phyloP scores from a whole-genome alignment of 208 protist genomes.

The Borovskyia barvae region DNA sequence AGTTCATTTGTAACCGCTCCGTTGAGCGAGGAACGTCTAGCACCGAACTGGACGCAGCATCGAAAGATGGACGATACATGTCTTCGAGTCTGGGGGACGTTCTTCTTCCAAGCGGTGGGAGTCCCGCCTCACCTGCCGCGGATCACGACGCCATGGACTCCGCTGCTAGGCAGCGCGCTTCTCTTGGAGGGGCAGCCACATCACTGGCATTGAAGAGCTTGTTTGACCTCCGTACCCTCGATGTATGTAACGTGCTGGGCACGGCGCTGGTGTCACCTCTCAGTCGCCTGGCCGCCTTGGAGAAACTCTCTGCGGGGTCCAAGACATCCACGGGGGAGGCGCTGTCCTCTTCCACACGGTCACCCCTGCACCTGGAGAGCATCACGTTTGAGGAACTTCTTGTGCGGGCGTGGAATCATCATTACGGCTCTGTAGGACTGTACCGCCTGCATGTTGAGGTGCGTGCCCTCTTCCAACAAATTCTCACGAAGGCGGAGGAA shows the following conservation, averaged over 20 bases:
- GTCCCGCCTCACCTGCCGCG: background rate
- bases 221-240: conserved; percentile 1
- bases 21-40: too few species aligned
- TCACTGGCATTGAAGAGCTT: conserved; percentile 23
- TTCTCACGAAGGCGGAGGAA: background rate
- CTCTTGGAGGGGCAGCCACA: conserved; percentile 17
- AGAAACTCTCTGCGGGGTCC: conserved; percentile 7
- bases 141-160: background rate
- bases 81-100: too few species aligned
- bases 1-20: conserved; percentile 22
- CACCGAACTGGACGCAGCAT: background rate
- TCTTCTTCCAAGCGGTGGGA: background rate
- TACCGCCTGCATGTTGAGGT: conserved; percentile 58
- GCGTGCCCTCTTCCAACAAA: conserved; percentile 39
- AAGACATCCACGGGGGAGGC: background rate
- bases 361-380: conserved; percentile 11
- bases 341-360: background rate
- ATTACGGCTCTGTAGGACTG: conserved; percentile 42
- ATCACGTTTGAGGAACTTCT: conserved; percentile 32
- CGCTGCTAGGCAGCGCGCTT: background rate
- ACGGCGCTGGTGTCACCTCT: conserved; percentile 14
- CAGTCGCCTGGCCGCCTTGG: conserved; percentile 22
- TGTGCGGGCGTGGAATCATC: conserved; percentile 39
- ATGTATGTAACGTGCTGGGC: conserved; percentile 23
- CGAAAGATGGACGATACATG: background rate